Conservation (phyloP, 1,139 yeast genomes). For the Starmera stellimalicola region DNA sequence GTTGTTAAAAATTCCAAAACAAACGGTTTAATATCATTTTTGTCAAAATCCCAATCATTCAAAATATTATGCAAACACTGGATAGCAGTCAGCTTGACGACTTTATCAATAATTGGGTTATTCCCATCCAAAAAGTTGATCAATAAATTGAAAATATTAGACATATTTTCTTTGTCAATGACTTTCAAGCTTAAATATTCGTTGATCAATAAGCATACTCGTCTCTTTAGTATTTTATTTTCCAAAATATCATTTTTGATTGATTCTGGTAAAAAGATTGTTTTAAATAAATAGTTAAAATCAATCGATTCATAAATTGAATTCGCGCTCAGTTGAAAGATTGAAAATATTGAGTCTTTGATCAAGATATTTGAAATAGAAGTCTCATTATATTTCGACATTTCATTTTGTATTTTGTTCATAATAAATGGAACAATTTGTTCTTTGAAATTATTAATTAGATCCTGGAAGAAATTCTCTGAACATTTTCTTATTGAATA, state of each 20-base stretch:
- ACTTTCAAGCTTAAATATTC: conserved; percentile 76
- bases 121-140: conserved; percentile 33
- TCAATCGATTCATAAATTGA: conserved; percentile 56
- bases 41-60: conserved; percentile 82
- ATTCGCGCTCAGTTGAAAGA: conserved; percentile 68
- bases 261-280: conserved; percentile 63
- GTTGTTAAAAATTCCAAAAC: conserved; percentile 42
- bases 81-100: conserved; percentile 69
- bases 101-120: conserved; percentile 50
- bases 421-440: conserved; percentile 53
- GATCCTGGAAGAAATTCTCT: conserved; percentile 72
- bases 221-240: conserved; percentile 58
- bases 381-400: conserved; percentile 28
- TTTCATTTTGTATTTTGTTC: conserved; percentile 48
- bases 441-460: conserved; percentile 56
- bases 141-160: conserved; percentile 47
- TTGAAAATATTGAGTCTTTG: conserved; percentile 76
- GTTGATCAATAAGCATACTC: conserved; percentile 64
- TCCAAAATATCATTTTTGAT: conserved; percentile 35
- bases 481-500: conserved; percentile 83
- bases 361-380: conserved; percentile 44
- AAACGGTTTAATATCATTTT: conserved; percentile 57
- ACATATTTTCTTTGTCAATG: conserved; percentile 41
- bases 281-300: conserved; percentile 49
- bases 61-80: conserved; percentile 59